Base-by-base conservation (phyloP, 2,329 filamentous ascomycete genomes). In the Paecilomyces sp. region DNA sequence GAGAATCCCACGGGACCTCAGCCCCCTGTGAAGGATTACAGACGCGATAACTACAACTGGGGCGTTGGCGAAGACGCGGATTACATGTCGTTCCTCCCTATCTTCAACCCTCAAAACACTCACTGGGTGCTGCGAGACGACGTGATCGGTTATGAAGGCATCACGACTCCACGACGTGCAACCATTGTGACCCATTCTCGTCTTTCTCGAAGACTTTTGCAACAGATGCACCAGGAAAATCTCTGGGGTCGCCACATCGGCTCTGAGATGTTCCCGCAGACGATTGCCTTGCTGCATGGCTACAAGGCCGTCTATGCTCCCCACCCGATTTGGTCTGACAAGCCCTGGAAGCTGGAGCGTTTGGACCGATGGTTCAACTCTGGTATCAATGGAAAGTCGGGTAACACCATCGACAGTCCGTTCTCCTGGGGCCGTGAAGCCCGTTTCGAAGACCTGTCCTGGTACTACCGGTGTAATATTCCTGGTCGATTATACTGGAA, bases 11-110 rank as follows among this genome's bases (percentile, higher is more conserved):
- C 85, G 28, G 88, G 87, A 12, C 87, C 85, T 6, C 80, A 80
- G 54, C 88, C 88, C 7, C 86, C 88, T 0, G 81, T 81, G 1
- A 72, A 77, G 0, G 83, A 83, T 50, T 79, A 85, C 13, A 76
- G 80, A 55, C 74, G 83, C n/a, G 89, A 91, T 67, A 77, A 88
- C 61, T 91, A 89, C 71, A 75, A 85, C 69, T 92, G 89, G 89
- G 89, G 89, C 60, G 85, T 94, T 0, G 90, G 85, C 57, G 93
- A 97, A 74, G 89, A 95, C 60, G 92, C 93, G 9, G 93, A 97
- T 73, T 84, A 95, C 65, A 92, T 97, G 69, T 91, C 91, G 0
- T 86, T 97, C 62, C 93, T 92, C 69, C 93, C 93, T 9, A 86
- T 97, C 63, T 97, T 93, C 76, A 89, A 97, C 70, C 92, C 93